A percentile compares a stretch with the other conserved stretches of the same genome.
phyloP scores from a whole-genome alignment of 1,284 basidiomycete species.

The Leccinum pachyderme region DNA sequence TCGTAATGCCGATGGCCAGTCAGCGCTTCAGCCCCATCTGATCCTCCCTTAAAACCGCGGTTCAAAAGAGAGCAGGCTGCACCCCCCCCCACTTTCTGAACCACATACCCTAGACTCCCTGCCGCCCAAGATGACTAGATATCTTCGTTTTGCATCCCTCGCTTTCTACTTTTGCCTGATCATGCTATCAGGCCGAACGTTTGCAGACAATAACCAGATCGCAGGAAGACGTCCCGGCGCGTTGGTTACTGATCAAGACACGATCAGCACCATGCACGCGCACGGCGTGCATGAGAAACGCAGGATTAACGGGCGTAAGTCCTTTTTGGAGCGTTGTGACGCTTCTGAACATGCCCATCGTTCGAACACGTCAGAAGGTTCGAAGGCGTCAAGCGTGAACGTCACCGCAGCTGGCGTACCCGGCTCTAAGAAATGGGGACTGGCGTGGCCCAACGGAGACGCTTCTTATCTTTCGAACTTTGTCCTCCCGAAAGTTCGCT shows the following conservation, averaged over 20 bases:
- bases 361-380: conserved; percentile 14
- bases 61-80: neutral
- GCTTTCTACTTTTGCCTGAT: conserved; percentile 12
- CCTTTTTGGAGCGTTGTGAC: conserved; percentile 20
- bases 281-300: conserved; percentile 13
- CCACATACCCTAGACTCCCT: neutral
- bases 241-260: conserved; percentile 1
- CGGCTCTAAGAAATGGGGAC: conserved; percentile 36
- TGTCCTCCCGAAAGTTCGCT: conserved; percentile 34
- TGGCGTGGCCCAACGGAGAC: conserved; percentile 48
- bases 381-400: conserved; percentile 8
- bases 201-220: conserved; percentile 1
- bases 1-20: neutral
- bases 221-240: conserved; percentile 5
- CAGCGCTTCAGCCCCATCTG: neutral
- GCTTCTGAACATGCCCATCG: conserved; percentile 12
- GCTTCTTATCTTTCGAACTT: conserved; percentile 34
- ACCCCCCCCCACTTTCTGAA: neutral
- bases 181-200: conserved; percentile 1
- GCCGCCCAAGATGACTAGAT: conserved; percentile 13
- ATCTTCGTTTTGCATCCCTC: conserved; percentile 8
- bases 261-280: neutral
- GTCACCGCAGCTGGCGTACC: neutral
- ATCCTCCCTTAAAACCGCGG: neutral
- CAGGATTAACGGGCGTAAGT: conserved; percentile 17